Percentiles rank a stretch among this genome's conserved stretches.
Evolutionary conservation across 2,329 filamentous ascomycete species (phyloP).

Genomic region (Arthrobotrys pseudoclavata): DNA sequence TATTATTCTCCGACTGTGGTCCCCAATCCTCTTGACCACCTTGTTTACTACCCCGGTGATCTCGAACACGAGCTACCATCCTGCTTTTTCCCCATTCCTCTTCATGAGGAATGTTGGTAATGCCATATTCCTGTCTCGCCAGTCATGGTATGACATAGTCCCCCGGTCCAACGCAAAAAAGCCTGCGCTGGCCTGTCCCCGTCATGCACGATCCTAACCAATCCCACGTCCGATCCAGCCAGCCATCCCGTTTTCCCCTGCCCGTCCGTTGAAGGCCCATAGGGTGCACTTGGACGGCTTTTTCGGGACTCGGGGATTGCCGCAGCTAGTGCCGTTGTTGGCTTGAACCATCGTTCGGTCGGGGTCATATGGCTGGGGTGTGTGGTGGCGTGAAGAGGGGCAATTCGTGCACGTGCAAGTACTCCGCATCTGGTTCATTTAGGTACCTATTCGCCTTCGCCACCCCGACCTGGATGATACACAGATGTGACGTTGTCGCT

Average conservation of each 20-base stretch:
- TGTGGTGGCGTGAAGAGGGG: no score
- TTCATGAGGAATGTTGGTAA: constrained; percentile 14
- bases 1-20: background rate
- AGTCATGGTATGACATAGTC: constrained; percentile 23
- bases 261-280: background rate
- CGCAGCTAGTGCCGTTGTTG: background rate
- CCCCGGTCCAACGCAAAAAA: background rate
- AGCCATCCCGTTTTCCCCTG: background rate
- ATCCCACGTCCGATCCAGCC: background rate
- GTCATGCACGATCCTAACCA: constrained; percentile 57
- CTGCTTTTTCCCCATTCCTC: background rate
- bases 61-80: constrained; percentile 36
- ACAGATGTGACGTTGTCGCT: no score
- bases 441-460: no score
- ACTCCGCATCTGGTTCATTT: no score
- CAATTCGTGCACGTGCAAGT: no score
- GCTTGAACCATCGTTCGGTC: no score
- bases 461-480: no score
- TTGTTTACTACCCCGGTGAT: constrained; percentile 9
- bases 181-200: background rate
- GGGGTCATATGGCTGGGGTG: background rate
- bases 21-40: background rate
- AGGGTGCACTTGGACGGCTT: background rate
- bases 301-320: constrained; percentile 18
- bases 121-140: no score